These are phyloP conservation scores for Ajuga chamaepitys DNA, from an alignment of 257 asterid genomes.

Conservation along the genomic window DNA sequence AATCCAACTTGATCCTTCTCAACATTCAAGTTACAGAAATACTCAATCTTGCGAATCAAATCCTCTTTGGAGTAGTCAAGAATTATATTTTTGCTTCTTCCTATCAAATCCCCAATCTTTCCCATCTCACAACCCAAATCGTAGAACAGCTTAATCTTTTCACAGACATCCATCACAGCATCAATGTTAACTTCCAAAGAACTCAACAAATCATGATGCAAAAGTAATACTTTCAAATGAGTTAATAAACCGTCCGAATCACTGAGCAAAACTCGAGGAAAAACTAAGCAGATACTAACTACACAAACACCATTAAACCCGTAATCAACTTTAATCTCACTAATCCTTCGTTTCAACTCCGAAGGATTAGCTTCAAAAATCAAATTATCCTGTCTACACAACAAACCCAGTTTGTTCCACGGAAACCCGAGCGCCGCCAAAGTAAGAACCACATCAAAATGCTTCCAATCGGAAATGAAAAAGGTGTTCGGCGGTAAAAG, in stretches of 20 bases:
- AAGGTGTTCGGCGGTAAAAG: slow-evolving; percentile 21
- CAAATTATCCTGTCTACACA: slow-evolving; percentile 27
- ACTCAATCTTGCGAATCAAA: slow-evolving; percentile 40
- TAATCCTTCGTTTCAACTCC: slow-evolving; percentile 22
- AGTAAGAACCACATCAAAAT: slow-evolving; percentile 39
- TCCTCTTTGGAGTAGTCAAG: slow-evolving; percentile 39
- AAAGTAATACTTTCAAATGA: slow-evolving; percentile 40
- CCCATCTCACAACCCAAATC: slow-evolving; percentile 57
- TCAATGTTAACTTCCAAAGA: slow-evolving; percentile 39
- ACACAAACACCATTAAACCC: slow-evolving; percentile 33
- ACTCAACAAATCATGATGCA: slow-evolving; percentile 37
- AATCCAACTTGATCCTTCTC: slow-evolving; percentile 36
- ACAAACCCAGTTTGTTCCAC: slow-evolving; percentile 44
- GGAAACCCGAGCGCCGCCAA: slow-evolving; percentile 56
- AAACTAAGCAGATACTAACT: slow-evolving; percentile 52
- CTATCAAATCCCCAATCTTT: slow-evolving; percentile 45
- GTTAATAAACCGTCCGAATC: slow-evolving; percentile 35
- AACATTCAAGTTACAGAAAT: slow-evolving; percentile 36
- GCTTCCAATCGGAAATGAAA: slow-evolving; percentile 44
- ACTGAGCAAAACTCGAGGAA: slow-evolving; percentile 34
- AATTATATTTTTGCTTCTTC: slow-evolving; percentile 35
- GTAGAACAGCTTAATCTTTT: slow-evolving; percentile 39
- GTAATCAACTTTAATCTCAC: slow-evolving; percentile 27
- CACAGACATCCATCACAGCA: slow-evolving; percentile 40
- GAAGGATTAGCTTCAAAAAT: slow-evolving; percentile 17